Base-by-base conservation (phyloP, 805 yeast genomes). In the Candida argentea region DNA sequence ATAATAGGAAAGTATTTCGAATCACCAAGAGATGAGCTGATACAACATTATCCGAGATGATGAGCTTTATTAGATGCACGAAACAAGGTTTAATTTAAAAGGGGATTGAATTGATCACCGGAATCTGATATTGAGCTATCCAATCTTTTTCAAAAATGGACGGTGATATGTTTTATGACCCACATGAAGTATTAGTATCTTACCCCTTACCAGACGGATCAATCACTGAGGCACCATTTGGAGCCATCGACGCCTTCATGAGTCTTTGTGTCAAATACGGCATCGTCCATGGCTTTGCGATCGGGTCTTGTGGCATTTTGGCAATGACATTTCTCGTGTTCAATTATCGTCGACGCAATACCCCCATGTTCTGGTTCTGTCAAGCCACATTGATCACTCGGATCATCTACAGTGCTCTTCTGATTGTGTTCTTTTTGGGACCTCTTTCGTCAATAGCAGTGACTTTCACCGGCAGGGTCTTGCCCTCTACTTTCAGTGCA, bases 331-430 rank as follows among this genome's bases (percentile, higher is more conserved):
- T 32, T 8, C 12, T 35, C 9, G 33, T 35, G 12, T 16, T 35
- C 16, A 34, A 31, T n/a, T 6, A 36, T 20, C 67, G 65, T 30
- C 70, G 67, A 33, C 71, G 65, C 40, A 65, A 52, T 14, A 72
- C 87, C 0, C 82, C 86, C 5, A 70, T 85, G 16, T 89, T 84
- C 48, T 48, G 76, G n/a, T 52, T 85, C 25, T 86, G 87, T 50
- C 76, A 75, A 46, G 28, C 62, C 3, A 70, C 81, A 19, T 57
- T 89, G 29, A 27, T 70, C 3, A 46, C 74, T 4, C 52, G 77
- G 29, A 49, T 77, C 4, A 32, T 85, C 10, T 78, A 81, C 29
- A 70, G 86, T 1, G 65, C 70, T 2, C 52, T 86, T 5, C 75
- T 67, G 51, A 42, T 80, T 16, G 63, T 55, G 8, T 73, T 76